Evolutionary conservation across 768 basidiomycete species (phyloP).

Genomic region (Termitomyces sp.): DNA sequence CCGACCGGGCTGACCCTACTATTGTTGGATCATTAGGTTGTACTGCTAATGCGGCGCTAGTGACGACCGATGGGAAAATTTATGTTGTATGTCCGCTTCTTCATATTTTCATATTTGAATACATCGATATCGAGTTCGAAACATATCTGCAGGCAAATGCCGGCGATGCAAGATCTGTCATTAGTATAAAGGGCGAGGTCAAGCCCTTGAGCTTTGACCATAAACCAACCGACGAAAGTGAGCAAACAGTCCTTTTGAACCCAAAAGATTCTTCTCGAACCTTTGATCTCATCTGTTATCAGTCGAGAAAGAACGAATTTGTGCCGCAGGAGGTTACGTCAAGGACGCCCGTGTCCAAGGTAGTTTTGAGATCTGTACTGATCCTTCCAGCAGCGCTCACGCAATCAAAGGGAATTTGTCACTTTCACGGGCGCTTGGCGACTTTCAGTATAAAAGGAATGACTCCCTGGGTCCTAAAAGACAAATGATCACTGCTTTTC

Average conservation of each 20-base stretch:
- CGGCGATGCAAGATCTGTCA: conserved; percentile 91
- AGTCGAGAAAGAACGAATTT: conserved; percentile 87
- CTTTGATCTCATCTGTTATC: conserved; percentile 1
- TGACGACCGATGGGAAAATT: conserved; percentile 76
- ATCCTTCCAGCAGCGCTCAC: background rate
- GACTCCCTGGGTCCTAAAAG: conserved; percentile 73
- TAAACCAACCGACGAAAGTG: conserved; percentile 87
- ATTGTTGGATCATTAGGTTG: conserved; percentile 92
- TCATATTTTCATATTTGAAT: conserved; percentile 4
- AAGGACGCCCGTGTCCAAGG: conserved; percentile 98
- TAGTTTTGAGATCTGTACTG: conserved; percentile 27
- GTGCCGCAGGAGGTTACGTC: conserved; percentile 90
- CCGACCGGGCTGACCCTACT: conserved; percentile 65
- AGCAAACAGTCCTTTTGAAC: conserved; percentile 25
- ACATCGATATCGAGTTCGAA: conserved; percentile 7
- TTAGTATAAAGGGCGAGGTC: conserved; percentile 80
- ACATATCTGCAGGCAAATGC: conserved; percentile 80
- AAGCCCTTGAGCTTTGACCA: conserved; percentile 93
- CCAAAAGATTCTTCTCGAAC: conserved; percentile 1
- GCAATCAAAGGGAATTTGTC: conserved; percentile 80
- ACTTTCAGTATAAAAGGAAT: conserved; percentile 99
- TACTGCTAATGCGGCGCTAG: conserved; percentile 86
- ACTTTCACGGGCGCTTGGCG: conserved; percentile 90
- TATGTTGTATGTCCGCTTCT: conserved; percentile 70
- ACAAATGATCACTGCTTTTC: conserved; percentile 94